phyloP scores from a whole-genome alignment of 2,329 filamentous ascomycete species.

The Ambrosiella beaveri region DNA sequence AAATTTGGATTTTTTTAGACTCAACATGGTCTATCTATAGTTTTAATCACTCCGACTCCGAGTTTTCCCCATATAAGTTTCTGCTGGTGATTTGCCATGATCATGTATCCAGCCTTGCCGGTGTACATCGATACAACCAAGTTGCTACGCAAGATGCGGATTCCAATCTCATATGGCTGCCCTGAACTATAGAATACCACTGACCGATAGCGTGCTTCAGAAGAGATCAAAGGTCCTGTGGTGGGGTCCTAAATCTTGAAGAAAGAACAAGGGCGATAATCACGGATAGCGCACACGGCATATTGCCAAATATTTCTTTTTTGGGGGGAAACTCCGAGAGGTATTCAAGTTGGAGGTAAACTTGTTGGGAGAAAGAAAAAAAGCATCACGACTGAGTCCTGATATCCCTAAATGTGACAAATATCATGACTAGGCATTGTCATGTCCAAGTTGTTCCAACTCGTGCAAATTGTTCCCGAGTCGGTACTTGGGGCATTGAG shows the following conservation, averaged over 20 bases:
- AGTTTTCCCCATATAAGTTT: too few relatives aligned
- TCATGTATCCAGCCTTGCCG: too few relatives aligned
- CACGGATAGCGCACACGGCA: background rate
- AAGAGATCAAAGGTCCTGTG: background rate
- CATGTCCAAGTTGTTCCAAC: background rate
- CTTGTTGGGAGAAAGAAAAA: background rate
- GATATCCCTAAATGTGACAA: background rate
- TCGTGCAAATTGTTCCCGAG: background rate
- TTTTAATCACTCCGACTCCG: background rate
- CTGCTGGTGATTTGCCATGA: too few relatives aligned
- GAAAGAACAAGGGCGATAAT: background rate
- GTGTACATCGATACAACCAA: too few relatives aligned
- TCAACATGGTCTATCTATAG: background rate
- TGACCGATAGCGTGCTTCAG: background rate
- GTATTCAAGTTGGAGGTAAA: background rate
- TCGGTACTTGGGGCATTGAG: background rate
- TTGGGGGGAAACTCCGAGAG: background rate
- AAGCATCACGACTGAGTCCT: background rate
- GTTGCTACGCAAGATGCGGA: too few relatives aligned
- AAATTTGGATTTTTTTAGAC: background rate
- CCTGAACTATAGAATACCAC: background rate
- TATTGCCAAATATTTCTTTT: background rate
- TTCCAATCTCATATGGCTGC: too few relatives aligned
- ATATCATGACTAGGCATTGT: background rate
- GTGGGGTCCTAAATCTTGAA: background rate